These are phyloP conservation scores for Micromonas commoda DNA, from an alignment of 139 green algal genomes.

Conservation along the genomic window DNA sequence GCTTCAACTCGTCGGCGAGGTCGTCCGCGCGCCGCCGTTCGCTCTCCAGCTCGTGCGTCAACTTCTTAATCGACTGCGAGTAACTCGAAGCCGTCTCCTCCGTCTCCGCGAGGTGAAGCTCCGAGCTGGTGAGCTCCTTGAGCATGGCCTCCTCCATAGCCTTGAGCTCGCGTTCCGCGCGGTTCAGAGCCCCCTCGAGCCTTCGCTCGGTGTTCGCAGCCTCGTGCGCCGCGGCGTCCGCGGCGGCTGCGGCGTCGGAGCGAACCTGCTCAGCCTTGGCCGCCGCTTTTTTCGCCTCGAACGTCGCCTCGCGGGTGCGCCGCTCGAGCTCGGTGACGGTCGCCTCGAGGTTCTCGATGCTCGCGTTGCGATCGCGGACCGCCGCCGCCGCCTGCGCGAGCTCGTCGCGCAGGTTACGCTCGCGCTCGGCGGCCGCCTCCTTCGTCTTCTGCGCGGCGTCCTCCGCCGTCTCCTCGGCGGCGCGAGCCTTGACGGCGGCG, in stretches of 20 bases:
- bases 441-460: background rate
- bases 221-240: background rate
- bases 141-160: background rate
- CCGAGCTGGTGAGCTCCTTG: background rate
- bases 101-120: background rate
- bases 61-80: background rate
- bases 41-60: background rate
- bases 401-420: background rate
- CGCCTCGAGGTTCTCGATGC: background rate
- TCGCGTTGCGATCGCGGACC: background rate
- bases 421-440: background rate
- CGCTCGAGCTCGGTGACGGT: background rate
- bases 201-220: background rate
- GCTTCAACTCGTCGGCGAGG: background rate
- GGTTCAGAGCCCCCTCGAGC: background rate
- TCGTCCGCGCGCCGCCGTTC: background rate
- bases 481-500: background rate
- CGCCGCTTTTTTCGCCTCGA: background rate
- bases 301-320: background rate
- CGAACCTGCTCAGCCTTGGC: background rate
- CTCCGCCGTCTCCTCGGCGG: background rate
- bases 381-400: background rate
- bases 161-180: background rate
- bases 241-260: background rate
- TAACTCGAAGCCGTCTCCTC: background rate